Evolutionary conservation across 2,329 filamentous ascomycete genomes (phyloP), one percentile per base, ranked within the genome.

Genomic region (Cordyceps cicadae): DNA sequence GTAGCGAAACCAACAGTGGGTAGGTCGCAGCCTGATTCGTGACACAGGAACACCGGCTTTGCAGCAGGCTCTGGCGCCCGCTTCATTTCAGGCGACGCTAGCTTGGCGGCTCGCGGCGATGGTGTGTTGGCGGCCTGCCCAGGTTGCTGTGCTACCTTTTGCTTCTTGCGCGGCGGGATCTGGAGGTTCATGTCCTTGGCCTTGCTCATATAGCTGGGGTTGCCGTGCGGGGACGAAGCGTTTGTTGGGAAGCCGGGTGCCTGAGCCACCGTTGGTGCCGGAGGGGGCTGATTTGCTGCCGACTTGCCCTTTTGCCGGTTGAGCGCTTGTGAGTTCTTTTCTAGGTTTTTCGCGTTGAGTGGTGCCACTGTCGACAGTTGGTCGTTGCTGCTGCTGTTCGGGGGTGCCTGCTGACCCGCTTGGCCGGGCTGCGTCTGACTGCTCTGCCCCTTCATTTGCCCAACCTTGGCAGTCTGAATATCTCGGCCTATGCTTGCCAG

Each of bases 81-180:
- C 57, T 74, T 74, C 54, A 69, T 63, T 57, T 82, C 79, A 0
- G 80, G 80, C 0, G 80, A 82, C 0, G 73, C 65, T 32, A 75
- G 73, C 68, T 82, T 81, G 64, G 69, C 71, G 17, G 76, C 73
- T 63, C 81, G 77, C 2, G 81, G 81, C 29, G 81, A 81, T 4
- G 74, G 75, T 17, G 73, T 77, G 34, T 74, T 66, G 59, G 70
- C 74, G 61, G 75, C 73, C 2, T 72, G 72, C 5, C 76, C 70
- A 37, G 76, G 74, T 41, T 70, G 66, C 17, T 71, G 75, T 1
- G 77, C 77, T 74, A 82, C 86, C 61, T 68, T 67, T 74, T 81
- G 85, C 72, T 81, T 85, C 71, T 86, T 86, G 15, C 77, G 73
- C 5, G 79, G 74, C 5, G 84, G 85, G 24, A 86, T 72, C 56